These are phyloP conservation scores for Eragrostis curvula DNA, from an alignment of 176 grass and related monocot genomes.

Conservation along the genomic window DNA sequence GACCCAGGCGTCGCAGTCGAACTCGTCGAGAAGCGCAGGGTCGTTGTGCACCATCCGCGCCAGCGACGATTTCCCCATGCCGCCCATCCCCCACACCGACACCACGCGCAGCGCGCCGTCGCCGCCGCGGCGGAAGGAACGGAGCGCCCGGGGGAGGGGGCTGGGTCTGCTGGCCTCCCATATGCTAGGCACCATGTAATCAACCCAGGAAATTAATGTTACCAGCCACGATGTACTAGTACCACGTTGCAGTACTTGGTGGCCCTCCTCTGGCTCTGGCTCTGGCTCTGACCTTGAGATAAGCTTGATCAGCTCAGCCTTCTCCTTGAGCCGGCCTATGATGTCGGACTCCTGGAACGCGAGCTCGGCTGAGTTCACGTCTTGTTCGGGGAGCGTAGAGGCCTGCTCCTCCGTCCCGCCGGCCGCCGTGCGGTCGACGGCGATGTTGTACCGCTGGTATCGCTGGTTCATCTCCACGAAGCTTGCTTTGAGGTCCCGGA, in stretches of 20 bases:
- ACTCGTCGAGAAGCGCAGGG: background rate
- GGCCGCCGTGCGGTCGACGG: background rate
- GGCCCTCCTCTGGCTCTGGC: too few relatives aligned
- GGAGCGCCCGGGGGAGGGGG: too few relatives aligned
- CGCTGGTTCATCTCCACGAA: slow-evolving; percentile 38
- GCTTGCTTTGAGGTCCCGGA: slow-evolving; percentile 26
- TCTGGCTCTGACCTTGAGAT: background rate
- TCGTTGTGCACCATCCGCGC: slow-evolving; percentile 28
- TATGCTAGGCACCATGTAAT: background rate
- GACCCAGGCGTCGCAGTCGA: slow-evolving; percentile 46
- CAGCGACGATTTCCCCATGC: slow-evolving; percentile 43
- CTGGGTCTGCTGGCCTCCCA: background rate
- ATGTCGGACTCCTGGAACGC: slow-evolving; percentile 2
- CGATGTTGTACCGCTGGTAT: slow-evolving; percentile 1
- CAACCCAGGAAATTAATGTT: background rate
- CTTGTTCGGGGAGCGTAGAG: background rate
- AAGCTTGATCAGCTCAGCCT: background rate
- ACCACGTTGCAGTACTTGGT: too few relatives aligned
- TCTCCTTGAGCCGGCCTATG: background rate
- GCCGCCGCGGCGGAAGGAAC: too few relatives aligned
- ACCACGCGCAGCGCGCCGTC: background rate
- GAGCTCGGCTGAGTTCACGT: slow-evolving; percentile 26
- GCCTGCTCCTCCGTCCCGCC: background rate
- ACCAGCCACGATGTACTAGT: too few relatives aligned
- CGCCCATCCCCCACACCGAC: slow-evolving; percentile 45